phyloP scores from a whole-genome alignment of 1,284 basidiomycete genomes.

The Ceraceosorus guamensis region DNA sequence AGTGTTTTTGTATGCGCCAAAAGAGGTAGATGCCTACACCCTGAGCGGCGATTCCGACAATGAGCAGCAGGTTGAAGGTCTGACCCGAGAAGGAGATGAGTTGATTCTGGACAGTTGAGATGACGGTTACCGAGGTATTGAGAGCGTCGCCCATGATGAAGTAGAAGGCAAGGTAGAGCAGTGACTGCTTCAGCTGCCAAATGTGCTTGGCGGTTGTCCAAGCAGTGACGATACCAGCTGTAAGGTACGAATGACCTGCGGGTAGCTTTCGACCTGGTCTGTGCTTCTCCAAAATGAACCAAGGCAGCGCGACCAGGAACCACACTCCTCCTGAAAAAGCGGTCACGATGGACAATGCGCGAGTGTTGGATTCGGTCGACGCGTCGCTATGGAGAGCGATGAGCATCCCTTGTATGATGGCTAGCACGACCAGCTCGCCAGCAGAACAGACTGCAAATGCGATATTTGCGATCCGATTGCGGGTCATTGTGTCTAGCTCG shows the following conservation, averaged over 20 bases:
- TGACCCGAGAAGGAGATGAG: constrained; percentile 65
- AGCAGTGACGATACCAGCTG: constrained; percentile 54
- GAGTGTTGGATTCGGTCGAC: constrained; percentile 50
- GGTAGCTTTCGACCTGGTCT: constrained; percentile 53
- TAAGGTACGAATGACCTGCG: constrained; percentile 46
- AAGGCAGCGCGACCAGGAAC: constrained; percentile 66
- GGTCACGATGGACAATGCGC: constrained; percentile 50
- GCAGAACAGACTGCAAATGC: constrained; percentile 70
- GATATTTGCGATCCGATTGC: constrained; percentile 75
- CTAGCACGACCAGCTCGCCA: constrained; percentile 66
- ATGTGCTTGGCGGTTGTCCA: constrained; percentile 54
- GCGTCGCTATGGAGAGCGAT: constrained; percentile 56
- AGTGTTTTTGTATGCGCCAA: constrained; percentile 72
- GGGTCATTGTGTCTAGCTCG: constrained; percentile 67
- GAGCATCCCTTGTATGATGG: constrained; percentile 69
- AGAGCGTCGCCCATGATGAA: constrained; percentile 68
- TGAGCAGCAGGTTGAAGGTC: constrained; percentile 62
- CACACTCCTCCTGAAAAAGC: constrained; percentile 50
- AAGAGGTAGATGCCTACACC: constrained; percentile 60
- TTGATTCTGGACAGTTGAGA: constrained; percentile 69
- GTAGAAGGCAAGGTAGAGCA: constrained; percentile 60
- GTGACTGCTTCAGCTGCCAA: constrained; percentile 25
- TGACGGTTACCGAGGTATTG: constrained; percentile 72
- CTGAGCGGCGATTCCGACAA: constrained; percentile 69
- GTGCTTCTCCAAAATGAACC: constrained; percentile 57